A percentile compares a stretch with the other conserved stretches of the same genome.
Conservation (phyloP, 306 rosid species). For the Cicer chorassanicum region DNA sequence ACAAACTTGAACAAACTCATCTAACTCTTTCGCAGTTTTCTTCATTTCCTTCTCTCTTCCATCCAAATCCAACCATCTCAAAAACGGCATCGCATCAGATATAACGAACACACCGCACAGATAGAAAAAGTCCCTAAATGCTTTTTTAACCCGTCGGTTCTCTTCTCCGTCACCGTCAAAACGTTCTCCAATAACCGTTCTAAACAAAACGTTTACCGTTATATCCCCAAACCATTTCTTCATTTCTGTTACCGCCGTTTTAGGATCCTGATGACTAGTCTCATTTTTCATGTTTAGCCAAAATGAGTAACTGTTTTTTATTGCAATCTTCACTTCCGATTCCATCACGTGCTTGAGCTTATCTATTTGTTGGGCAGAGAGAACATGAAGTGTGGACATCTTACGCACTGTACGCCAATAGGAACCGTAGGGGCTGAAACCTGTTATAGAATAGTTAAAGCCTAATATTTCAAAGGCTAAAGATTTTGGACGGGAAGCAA, state of each 20-base stretch:
- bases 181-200: slow-evolving; percentile 43
- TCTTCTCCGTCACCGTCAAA: slow-evolving; percentile 32
- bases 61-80: slow-evolving; percentile 58
- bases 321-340: slow-evolving; percentile 31
- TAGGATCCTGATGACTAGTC: background rate
- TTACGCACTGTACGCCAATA: slow-evolving; percentile 57
- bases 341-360: slow-evolving; percentile 35
- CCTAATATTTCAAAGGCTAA: slow-evolving; percentile 42
- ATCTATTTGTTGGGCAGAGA: slow-evolving; percentile 43
- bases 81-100: slow-evolving; percentile 43
- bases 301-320: slow-evolving; percentile 21
- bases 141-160: slow-evolving; percentile 20
- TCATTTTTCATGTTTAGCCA: background rate
- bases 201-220: slow-evolving; percentile 19
- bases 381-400: slow-evolving; percentile 35
- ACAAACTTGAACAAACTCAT: slow-evolving; percentile 14
- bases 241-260: slow-evolving; percentile 38
- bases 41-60: slow-evolving; percentile 51
- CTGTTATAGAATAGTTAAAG: slow-evolving; percentile 39
- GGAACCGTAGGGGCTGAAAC: slow-evolving; percentile 45
- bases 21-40: slow-evolving; percentile 39
- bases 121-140: background rate
- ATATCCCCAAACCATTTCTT: slow-evolving; percentile 51
- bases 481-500: slow-evolving; percentile 45
- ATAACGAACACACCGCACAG: slow-evolving; percentile 33